These are phyloP conservation scores for Saturnispora saitoi DNA, from an alignment of 805 yeast genomes.

Conservation along the genomic window DNA sequence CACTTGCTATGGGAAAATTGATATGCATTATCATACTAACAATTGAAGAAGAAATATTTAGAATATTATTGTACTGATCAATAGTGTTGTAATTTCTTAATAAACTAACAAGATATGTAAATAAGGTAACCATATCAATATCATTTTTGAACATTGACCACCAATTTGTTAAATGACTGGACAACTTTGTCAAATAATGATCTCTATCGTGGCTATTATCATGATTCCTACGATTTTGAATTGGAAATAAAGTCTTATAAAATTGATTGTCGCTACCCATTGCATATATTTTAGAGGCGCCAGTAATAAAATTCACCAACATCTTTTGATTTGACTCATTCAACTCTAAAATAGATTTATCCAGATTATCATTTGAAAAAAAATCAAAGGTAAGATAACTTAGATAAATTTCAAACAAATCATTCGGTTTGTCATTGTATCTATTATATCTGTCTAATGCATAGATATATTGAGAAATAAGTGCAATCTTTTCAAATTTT, in stretches of 20 bases:
- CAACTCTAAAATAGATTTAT: conserved; percentile 24
- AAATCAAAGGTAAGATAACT: conserved; percentile 38
- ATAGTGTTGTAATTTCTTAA: conserved; percentile 1
- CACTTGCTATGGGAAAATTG: conserved; percentile 7
- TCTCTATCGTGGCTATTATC: conserved; percentile 5
- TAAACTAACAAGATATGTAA: conserved; percentile 3
- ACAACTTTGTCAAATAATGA: conserved; percentile 14
- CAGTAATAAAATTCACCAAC: conserved; percentile 34
- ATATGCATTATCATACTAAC: conserved; percentile 6
- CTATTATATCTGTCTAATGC: conserved; percentile 27
- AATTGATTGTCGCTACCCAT: conserved; percentile 19
- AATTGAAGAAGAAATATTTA: not conserved
- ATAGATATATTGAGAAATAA: conserved; percentile 29
- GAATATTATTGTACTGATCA: conserved; percentile 3
- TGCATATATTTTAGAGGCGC: conserved; percentile 28
- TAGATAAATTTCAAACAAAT: conserved; percentile 32
- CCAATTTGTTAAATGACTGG: conserved; percentile 3
- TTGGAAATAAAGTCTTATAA: conserved; percentile 15
- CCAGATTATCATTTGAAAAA: conserved; percentile 24
- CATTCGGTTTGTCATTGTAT: conserved; percentile 11
- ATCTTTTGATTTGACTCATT: conserved; percentile 23
- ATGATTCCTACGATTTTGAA: not conserved
- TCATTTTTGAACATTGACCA: conserved; percentile 10
- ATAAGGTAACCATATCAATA: conserved; percentile 11
- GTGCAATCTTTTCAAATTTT: conserved; percentile 15